Evolutionary conservation across 768 basidiomycete genomes (phyloP).

Genomic region (Dendrothele bispora): DNA sequence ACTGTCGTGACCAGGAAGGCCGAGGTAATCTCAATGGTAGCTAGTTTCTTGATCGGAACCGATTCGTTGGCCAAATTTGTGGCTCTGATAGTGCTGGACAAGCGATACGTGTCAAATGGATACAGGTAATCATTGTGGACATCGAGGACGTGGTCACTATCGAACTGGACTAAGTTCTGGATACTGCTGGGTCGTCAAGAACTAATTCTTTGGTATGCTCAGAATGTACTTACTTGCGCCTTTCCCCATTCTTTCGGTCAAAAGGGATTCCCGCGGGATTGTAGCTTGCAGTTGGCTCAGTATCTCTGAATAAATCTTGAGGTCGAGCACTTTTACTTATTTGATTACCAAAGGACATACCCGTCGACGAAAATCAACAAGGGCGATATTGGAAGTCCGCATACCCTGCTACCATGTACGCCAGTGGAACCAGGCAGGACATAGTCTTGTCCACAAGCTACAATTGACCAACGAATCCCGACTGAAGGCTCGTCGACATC

Average conservation of each 20-base stretch:
- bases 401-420: slow-evolving; percentile 40
- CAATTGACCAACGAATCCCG: slow-evolving; percentile 55
- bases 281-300: slow-evolving; percentile 38
- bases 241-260: slow-evolving; percentile 35
- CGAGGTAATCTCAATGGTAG: slow-evolving; percentile 44
- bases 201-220: neutral
- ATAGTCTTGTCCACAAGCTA: slow-evolving; percentile 47
- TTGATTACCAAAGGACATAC: slow-evolving; percentile 26
- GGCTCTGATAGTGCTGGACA: slow-evolving; percentile 49
- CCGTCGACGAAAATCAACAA: slow-evolving; percentile 50
- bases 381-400: slow-evolving; percentile 46
- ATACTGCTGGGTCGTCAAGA: slow-evolving; percentile 34
- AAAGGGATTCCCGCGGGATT: slow-evolving; percentile 49
- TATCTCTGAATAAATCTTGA: slow-evolving; percentile 24
- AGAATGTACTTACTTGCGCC: slow-evolving; percentile 36
- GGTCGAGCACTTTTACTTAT: neutral
- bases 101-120: slow-evolving; percentile 56
- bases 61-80: slow-evolving; percentile 31
- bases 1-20: slow-evolving; percentile 43
- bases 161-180: slow-evolving; percentile 56
- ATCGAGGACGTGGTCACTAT: slow-evolving; percentile 56
- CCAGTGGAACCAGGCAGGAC: slow-evolving; percentile 47
- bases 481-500: slow-evolving; percentile 60
- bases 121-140: slow-evolving; percentile 54
- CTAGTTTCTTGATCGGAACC: slow-evolving; percentile 41